phyloP scores from a whole-genome alignment of 169 alveolate genomes.

The Plasmodium malariae region DNA sequence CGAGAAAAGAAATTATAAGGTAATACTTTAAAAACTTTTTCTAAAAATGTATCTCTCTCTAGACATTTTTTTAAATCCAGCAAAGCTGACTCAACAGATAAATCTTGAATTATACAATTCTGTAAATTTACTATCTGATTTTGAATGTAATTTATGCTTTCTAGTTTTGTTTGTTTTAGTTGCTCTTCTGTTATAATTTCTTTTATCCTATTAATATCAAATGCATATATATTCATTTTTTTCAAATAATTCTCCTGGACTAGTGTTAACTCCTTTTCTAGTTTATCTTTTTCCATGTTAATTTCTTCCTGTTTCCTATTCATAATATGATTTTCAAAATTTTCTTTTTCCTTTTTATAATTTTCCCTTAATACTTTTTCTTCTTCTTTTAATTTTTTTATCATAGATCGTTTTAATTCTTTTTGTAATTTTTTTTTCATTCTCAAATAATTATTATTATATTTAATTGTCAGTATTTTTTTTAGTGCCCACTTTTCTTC shows the following conservation, averaged over 20 bases:
- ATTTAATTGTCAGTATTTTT: conserved; percentile 37
- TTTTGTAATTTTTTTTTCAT: conserved; percentile 54
- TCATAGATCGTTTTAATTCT: conserved; percentile 18
- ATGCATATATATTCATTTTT: conserved; percentile 62
- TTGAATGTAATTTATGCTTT: conserved; percentile 35
- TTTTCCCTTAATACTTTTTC: conserved; percentile 41
- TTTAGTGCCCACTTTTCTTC: conserved; percentile 60
- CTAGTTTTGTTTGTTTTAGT: conserved; percentile 23
- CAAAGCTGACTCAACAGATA: conserved; percentile 48
- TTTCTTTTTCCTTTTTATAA: conserved; percentile 57
- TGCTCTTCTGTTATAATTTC: conserved; percentile 17
- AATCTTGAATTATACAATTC: conserved; percentile 65
- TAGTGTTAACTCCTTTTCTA: conserved; percentile 11
- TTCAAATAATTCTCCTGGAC: conserved; percentile 42
- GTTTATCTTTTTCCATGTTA: conserved; percentile 40
- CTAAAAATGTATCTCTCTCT: conserved; percentile 39
- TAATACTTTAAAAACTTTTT: conserved; percentile 17
- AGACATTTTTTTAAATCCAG: conserved; percentile 23
- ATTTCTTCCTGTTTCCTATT: conserved; percentile 38
- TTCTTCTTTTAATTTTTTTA: conserved; percentile 34
- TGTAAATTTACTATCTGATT: conserved; percentile 43
- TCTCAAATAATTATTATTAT: conserved; percentile 32
- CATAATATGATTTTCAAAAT: conserved; percentile 7
- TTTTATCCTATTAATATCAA: conserved; percentile 47
- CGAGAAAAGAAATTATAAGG: conserved; percentile 51